Evolutionary conservation across 2,329 filamentous ascomycete genomes (phyloP).

Genomic region (Fusarium anthophilum): DNA sequence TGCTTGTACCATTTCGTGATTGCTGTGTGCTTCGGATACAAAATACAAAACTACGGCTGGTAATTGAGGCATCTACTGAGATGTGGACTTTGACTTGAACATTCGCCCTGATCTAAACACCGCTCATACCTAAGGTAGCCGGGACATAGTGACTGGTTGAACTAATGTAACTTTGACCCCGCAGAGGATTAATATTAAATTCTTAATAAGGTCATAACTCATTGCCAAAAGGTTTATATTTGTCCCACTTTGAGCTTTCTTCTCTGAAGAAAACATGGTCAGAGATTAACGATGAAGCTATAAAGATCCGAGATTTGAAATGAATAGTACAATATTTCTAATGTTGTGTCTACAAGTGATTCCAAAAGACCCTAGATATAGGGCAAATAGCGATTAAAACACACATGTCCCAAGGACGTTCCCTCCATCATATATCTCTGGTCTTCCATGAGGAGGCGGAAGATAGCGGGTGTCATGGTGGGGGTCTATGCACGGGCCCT

Average conservation of each 20-base stretch:
- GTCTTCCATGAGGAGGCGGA: not conserved
- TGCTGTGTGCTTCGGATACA: not conserved
- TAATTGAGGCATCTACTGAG: not conserved
- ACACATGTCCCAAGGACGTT: not conserved
- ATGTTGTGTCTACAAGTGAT: too few species aligned
- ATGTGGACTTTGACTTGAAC: not conserved
- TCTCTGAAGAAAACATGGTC: too few species aligned
- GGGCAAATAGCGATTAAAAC: not conserved
- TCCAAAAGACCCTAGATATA: not conserved
- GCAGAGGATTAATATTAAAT: not conserved
- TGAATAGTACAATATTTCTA: too few species aligned
- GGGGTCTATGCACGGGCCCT: constrained; percentile 36
- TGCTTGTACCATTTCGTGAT: not conserved
- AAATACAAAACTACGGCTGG: not conserved
- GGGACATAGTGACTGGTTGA: not conserved
- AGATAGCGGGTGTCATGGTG: constrained; percentile 17
- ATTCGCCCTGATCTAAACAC: not conserved
- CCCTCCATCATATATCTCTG: not conserved
- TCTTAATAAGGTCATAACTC: not conserved
- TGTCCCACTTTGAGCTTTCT: not conserved
- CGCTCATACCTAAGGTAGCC: not conserved
- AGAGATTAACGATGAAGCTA: not conserved
- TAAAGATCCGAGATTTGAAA: not conserved
- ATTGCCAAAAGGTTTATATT: not conserved
- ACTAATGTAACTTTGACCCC: not conserved